Base-by-base conservation (phyloP, 2,329 filamentous ascomycete genomes). In the Diaporthe velutina region DNA sequence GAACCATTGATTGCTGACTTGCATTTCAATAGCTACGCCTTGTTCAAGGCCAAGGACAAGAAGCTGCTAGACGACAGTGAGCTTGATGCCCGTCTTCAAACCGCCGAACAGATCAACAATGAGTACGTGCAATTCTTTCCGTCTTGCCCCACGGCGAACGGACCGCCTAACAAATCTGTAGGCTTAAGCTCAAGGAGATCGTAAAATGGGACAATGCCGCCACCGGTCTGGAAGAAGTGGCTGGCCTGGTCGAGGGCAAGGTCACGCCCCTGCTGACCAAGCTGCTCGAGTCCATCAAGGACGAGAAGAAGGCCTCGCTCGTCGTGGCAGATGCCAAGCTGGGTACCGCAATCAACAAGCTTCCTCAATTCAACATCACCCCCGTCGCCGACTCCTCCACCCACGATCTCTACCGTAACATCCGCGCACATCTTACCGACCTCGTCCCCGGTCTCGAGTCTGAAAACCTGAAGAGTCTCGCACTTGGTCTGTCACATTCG, bases 11-110 rank as follows among this genome's bases (percentile, higher is more conserved):
- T 33, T 15, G n/a, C 15, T 70, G 50, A 66, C 84, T 85, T 82
- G 83, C 82, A 78, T 70, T 25, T 77, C 74, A 78, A 79, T 80
- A 98, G 97, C 84, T 98, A 98, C 88, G 97, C 96, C 85, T 92
- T 99, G 84, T 95, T 99, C 89, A 98, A 99, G 90, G 94, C 96
- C 80, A 95, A 96, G 85, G 96, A 98, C 90, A 98, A 98, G 92
- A 98, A 98, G 89, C 91, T 98, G 75, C 89, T 99, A 78, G 74
- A 76, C 61, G 97, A 98, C 86, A 93, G 94, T 82, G 93, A 96
- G 82, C 86, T 98, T 77, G 90, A 91, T 71, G 89, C 91, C 77
- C 92, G 97, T 83, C 89, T 95, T 76, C 90, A 92, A 78, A 93
- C 93, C 75, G 92, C 95, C 48, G 95, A 98, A 85, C 94, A 94